Evolutionary conservation across 2,329 filamentous ascomycete genomes (phyloP), one percentile per base, ranked within the genome.

Genomic region (Penicillium sp.): DNA sequence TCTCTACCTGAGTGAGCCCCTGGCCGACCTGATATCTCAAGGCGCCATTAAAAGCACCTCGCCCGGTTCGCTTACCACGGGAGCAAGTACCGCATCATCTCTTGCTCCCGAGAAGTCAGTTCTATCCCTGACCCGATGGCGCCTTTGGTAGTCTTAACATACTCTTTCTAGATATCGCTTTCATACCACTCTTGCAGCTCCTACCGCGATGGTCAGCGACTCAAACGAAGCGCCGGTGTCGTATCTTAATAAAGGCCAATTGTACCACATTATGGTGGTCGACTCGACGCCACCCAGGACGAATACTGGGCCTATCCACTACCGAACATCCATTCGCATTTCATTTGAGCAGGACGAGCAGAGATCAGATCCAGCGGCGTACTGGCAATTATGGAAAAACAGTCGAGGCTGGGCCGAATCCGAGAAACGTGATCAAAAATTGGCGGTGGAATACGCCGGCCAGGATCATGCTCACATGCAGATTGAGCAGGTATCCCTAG

Each of bases 321-420:
- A 94, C 62, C 80, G 90, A 34, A 95, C 89, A 0, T 94, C 85
- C 62, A 79, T 96, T 32, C 83, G 90, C 15, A 82, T 96, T 33
- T 94, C 89, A 0, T 96, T 96, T 58, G 90, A 96, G 61, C 89
- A 96, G 47, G 87, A 94, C 43, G 83, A 93, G 59, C 90, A 95
- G 63, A 79, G 90, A 44, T 81, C 83, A 57, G 84, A 86, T 52
- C 88, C 87, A 2, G 80, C 79, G 18, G 77, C 81, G 8, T 91
- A 87, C 60, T 93, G 87, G 87, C 85, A 84, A 69, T 70, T 90
- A 25, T 93, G 86, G 90, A 95, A 95, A 63, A 89, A 95, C 67
- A 89, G 89, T 0, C 80, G 90, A 43, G 90, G 90, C n/a, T 88
- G 84, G 2, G 94, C 88, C 51, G 90, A 96, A 71, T 87, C 89